Evolutionary conservation across 352 stramenopile species (phyloP).

Genomic region (Phytophthora aleatoria): DNA sequence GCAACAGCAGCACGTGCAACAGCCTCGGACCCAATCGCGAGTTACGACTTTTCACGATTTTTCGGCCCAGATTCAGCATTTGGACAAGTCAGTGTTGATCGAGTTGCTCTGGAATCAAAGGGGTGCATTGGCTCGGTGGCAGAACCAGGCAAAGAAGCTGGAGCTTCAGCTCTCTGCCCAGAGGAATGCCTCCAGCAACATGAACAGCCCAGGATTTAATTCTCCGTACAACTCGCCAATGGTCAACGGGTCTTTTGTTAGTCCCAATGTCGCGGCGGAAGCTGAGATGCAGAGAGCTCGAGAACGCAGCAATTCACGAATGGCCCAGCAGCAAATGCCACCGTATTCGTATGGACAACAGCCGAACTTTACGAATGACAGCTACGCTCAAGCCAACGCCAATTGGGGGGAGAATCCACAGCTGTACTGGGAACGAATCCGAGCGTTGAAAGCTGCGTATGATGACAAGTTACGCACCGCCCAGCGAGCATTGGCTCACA

Average conservation of each 20-base stretch:
- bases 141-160: constrained; percentile 53
- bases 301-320: constrained; percentile 41
- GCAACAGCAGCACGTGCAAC: constrained; percentile 36
- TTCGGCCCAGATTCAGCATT: constrained; percentile 66
- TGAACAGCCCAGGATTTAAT: constrained; percentile 25
- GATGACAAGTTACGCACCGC: constrained; percentile 57
- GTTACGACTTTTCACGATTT: constrained; percentile 62
- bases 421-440: constrained; percentile 82
- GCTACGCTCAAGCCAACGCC: constrained; percentile 18
- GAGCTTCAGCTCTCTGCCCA: constrained; percentile 49
- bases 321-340: constrained; percentile 24
- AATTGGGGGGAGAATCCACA: constrained; percentile 40
- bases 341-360: constrained; percentile 31
- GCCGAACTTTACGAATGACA: constrained; percentile 15
- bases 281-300: constrained; percentile 58
- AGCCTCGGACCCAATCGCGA: constrained; percentile 35
- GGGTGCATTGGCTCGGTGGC: constrained; percentile 64
- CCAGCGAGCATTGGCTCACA: constrained; percentile 68
- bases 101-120: constrained; percentile 79
- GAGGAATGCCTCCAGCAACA: constrained; percentile 21
- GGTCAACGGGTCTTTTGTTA: constrained; percentile 29
- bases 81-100: constrained; percentile 68
- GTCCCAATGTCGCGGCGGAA: constrained; percentile 39
- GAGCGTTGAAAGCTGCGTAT: constrained; percentile 53
- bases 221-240: constrained; percentile 49